Conservation (phyloP, 345 rosid species). For the Gossypium rotundifolium region DNA sequence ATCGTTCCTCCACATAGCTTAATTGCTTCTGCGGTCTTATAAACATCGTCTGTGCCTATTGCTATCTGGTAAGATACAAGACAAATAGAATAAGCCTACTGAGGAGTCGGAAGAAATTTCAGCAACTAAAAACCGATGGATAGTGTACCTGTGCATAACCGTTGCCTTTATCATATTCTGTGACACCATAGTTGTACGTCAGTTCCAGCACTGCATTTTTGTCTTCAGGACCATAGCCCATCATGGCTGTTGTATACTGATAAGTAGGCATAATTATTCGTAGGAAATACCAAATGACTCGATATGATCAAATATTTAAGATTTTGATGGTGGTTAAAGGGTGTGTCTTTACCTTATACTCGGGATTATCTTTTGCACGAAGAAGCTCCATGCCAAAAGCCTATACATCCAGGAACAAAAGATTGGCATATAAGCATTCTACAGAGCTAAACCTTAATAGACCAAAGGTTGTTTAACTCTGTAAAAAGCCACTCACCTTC, state of each 20-base stretch:
- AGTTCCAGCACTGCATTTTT: slow-evolving; percentile 39
- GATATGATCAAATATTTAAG: not conserved
- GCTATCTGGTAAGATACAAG: slow-evolving; percentile 51
- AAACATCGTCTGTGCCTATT: slow-evolving; percentile 91
- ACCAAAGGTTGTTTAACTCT: not conserved
- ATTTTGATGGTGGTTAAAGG: not conserved
- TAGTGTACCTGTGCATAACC: slow-evolving; percentile 77
- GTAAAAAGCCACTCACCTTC: slow-evolving; percentile 44
- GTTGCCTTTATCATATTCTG: slow-evolving; percentile 84
- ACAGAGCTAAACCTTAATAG: not conserved
- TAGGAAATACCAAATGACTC: not conserved
- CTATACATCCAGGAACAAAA: slow-evolving; percentile 31
- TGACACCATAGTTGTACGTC: slow-evolving; percentile 89
- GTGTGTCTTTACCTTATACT: slow-evolving; percentile 56
- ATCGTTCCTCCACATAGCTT: slow-evolving; percentile 75
- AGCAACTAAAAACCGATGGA: not conserved
- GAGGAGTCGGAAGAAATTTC: not conserved
- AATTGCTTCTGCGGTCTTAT: slow-evolving; percentile 82
- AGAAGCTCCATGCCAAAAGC: slow-evolving; percentile 99
- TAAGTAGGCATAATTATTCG: not conserved
- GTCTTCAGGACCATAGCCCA: slow-evolving; percentile 91
- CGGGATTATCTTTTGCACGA: slow-evolving; percentile 78
- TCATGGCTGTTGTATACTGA: slow-evolving; percentile 53
- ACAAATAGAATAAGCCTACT: not conserved
- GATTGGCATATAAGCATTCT: not conserved